phyloP scores from a whole-genome alignment of 495 filamentous ascomycete genomes.

The Aspergillus asperescens region DNA sequence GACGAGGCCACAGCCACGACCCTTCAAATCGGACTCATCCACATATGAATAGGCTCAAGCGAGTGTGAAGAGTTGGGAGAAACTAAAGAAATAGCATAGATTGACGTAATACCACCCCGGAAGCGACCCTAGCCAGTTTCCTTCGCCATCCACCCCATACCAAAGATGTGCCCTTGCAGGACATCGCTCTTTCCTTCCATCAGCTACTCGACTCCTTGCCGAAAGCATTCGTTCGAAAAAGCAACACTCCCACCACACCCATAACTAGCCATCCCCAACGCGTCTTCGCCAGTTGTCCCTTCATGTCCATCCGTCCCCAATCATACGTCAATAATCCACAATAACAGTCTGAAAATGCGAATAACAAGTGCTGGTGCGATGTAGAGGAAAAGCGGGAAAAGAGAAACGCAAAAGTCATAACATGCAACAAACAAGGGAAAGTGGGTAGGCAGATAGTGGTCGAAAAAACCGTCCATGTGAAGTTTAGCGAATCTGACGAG shows the following conservation, averaged over 20 bases:
- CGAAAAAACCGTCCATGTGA: slow-evolving; percentile 4
- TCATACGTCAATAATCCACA: slow-evolving; percentile 21
- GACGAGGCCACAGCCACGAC: background rate
- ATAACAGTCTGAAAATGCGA: slow-evolving; percentile 19
- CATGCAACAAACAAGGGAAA: slow-evolving; percentile 14
- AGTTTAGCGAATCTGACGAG: slow-evolving; percentile 18
- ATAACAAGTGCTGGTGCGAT: background rate
- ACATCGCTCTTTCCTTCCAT: slow-evolving; percentile 6
- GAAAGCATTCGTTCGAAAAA: slow-evolving; percentile 9
- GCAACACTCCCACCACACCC: slow-evolving; percentile 8
- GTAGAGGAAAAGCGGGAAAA: slow-evolving; percentile 13
- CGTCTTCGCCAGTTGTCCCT: slow-evolving; percentile 15
- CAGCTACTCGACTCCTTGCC: slow-evolving; percentile 6
- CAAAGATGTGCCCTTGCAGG: slow-evolving; percentile 11
- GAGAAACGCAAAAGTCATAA: slow-evolving; percentile 15
- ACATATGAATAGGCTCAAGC: slow-evolving; percentile 12
- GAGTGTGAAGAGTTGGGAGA: slow-evolving; percentile 12
- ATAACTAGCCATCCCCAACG: slow-evolving; percentile 12
- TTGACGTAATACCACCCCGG: slow-evolving; percentile 49
- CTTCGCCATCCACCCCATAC: slow-evolving; percentile 39
- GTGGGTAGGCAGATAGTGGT: slow-evolving; percentile 10
- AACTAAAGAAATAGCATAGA: slow-evolving; percentile 26
- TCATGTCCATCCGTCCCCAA: slow-evolving; percentile 20
- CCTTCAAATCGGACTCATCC: background rate
- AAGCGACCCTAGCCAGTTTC: slow-evolving; percentile 49